phyloP scores from a whole-genome alignment of 1,284 basidiomycete genomes.

The Pseudozyma thailandica region DNA sequence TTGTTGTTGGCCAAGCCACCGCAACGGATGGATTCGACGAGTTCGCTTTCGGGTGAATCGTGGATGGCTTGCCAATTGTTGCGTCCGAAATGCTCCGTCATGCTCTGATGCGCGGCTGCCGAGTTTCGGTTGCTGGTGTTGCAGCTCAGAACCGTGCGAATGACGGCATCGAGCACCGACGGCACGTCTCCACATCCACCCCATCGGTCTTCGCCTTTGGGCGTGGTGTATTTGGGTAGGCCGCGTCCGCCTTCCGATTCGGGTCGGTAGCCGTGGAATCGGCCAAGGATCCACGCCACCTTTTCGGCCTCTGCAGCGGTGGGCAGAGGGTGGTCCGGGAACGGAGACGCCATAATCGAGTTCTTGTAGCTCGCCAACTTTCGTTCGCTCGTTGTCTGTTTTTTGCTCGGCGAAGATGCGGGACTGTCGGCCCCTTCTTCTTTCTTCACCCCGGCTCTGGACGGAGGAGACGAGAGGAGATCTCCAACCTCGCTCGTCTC shows the following conservation, averaged over 20 bases:
- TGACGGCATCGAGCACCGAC: slow-evolving; percentile 75
- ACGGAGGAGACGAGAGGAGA: slow-evolving; percentile 1
- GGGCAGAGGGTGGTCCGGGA: slow-evolving; percentile 51
- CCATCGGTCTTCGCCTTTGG: slow-evolving; percentile 37
- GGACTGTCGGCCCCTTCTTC: slow-evolving; percentile 9
- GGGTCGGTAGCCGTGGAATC: slow-evolving; percentile 56
- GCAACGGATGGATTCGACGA: slow-evolving; percentile 75
- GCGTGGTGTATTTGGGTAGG: slow-evolving; percentile 37
- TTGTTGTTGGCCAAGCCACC: slow-evolving; percentile 82
- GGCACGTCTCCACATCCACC: slow-evolving; percentile 58
- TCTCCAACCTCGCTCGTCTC: slow-evolving; percentile 16
- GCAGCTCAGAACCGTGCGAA: slow-evolving; percentile 79
- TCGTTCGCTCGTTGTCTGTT: slow-evolving; percentile 38
- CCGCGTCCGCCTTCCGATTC: slow-evolving; percentile 41
- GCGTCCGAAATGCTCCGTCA: slow-evolving; percentile 75
- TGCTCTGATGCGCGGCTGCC: slow-evolving; percentile 74
- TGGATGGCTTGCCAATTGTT: slow-evolving; percentile 76
- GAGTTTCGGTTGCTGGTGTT: slow-evolving; percentile 78
- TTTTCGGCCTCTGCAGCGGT: slow-evolving; percentile 52
- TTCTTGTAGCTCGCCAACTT: slow-evolving; percentile 50
- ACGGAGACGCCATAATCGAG: slow-evolving; percentile 47
- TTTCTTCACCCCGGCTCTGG: no score
- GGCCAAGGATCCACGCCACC: slow-evolving; percentile 58
- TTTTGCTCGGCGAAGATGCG: slow-evolving; percentile 17
- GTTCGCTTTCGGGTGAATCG: slow-evolving; percentile 71